Conservation (phyloP, 768 basidiomycete genomes). For the Termitomyces sp. region DNA sequence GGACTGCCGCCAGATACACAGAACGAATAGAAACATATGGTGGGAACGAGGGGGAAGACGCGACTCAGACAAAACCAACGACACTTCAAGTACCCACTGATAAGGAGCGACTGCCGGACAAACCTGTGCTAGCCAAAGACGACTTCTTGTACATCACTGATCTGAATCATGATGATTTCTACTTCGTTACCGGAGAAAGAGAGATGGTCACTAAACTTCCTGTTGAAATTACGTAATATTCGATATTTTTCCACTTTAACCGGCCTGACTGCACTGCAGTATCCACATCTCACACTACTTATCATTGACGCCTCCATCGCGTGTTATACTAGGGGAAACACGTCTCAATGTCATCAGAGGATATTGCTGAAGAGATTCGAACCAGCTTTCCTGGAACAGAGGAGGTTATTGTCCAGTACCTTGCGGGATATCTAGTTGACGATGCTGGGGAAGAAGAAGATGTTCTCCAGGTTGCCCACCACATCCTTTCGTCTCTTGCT, state of each 20-base stretch:
- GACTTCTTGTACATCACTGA: slow-evolving; percentile 4
- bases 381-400: slow-evolving; percentile 71
- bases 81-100: not conserved
- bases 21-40: slow-evolving; percentile 2
- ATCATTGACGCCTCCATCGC: not conserved
- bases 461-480: slow-evolving; percentile 71
- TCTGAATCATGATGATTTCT: not conserved
- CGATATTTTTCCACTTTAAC: not conserved
- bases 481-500: slow-evolving; percentile 76
- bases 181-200: too few relatives aligned
- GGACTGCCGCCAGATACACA: not conserved
- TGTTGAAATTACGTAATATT: slow-evolving; percentile 1
- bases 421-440: slow-evolving; percentile 85
- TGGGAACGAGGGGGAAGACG: not conserved
- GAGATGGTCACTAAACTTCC: too few relatives aligned
- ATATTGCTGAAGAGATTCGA: slow-evolving; percentile 80
- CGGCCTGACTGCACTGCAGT: not conserved
- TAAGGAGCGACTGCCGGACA: not conserved
- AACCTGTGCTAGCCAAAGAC: not conserved
- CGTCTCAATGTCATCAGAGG: slow-evolving; percentile 59
- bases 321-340: not conserved
- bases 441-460: slow-evolving; percentile 89
- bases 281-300: not conserved
- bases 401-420: slow-evolving; percentile 82
- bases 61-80: not conserved